Evolutionary conservation across 75 land plant species (phyloP).

Genomic region (Sequoiadendron giganteum): DNA sequence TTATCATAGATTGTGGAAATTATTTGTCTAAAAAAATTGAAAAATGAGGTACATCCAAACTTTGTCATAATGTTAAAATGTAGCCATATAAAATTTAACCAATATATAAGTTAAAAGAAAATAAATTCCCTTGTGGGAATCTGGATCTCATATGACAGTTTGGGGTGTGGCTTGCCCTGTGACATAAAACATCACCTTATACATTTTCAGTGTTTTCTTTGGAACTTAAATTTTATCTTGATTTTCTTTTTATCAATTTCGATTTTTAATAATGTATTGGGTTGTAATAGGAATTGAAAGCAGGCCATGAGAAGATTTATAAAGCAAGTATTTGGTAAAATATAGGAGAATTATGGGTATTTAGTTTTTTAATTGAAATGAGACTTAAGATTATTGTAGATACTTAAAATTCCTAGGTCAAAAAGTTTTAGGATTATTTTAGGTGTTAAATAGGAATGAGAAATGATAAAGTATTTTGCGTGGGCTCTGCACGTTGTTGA

Average conservation of each 20-base stretch:
- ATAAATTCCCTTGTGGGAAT: background rate
- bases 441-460: background rate
- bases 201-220: background rate
- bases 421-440: background rate
- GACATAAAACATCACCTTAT: background rate
- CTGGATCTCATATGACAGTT: background rate
- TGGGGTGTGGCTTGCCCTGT: background rate
- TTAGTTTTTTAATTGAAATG: background rate
- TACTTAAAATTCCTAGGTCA: background rate
- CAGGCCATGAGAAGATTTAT: background rate
- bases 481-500: background rate
- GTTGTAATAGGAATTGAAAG: background rate
- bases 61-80: background rate
- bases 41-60: background rate
- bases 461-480: background rate
- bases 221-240: background rate
- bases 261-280: background rate
- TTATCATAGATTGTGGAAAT: too few relatives aligned
- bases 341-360: background rate
- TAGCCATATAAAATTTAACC: background rate
- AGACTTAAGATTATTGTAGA: background rate
- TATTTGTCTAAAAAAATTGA: too few relatives aligned
- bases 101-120: background rate
- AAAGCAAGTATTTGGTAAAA: background rate
- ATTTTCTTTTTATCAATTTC: background rate